A percentile compares a stretch with the other conserved stretches of the same genome.
Conservation (phyloP, 352 stramenopile species). For the Globisporangium nagaii region DNA sequence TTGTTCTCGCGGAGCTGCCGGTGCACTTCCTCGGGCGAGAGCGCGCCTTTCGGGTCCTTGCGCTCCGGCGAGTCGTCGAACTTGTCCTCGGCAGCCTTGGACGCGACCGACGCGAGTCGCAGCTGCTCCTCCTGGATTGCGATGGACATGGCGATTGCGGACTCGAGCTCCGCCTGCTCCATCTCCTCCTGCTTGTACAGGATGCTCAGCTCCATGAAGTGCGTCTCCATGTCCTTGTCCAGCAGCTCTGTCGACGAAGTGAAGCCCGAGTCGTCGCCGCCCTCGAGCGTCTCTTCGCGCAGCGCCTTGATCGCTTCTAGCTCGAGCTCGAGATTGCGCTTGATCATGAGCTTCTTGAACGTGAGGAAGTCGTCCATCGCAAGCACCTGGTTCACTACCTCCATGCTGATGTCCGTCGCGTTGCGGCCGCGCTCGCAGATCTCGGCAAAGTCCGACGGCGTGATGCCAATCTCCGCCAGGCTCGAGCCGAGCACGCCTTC, state of each 20-base stretch:
- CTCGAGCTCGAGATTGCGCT: slow-evolving; percentile 88
- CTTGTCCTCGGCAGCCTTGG: slow-evolving; percentile 66
- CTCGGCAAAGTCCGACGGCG: slow-evolving; percentile 74
- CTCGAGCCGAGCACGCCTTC: slow-evolving; percentile 75
- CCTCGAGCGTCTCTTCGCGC: slow-evolving; percentile 41
- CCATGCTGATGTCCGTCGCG: slow-evolving; percentile 51
- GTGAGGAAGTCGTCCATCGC: slow-evolving; percentile 89
- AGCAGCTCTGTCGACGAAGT: slow-evolving; percentile 5
- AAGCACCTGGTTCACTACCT: slow-evolving; percentile 85
- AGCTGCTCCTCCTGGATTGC: slow-evolving; percentile 68
- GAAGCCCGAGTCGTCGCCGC: slow-evolving; percentile 9
- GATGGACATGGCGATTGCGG: slow-evolving; percentile 71
- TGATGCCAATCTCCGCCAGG: slow-evolving; percentile 82
- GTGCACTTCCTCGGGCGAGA: slow-evolving; percentile 49
- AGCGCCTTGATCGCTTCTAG: slow-evolving; percentile 83
- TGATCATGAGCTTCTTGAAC: slow-evolving; percentile 92
- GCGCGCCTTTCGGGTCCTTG: slow-evolving; percentile 14
- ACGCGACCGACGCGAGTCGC: slow-evolving; percentile 39
- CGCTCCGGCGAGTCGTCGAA: slow-evolving; percentile 23
- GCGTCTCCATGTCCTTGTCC: slow-evolving; percentile 46
- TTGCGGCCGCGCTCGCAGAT: slow-evolving; percentile 71
- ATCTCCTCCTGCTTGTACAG: slow-evolving; percentile 86
- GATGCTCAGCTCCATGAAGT: slow-evolving; percentile 82
- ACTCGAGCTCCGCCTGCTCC: slow-evolving; percentile 76
- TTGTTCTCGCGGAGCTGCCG: slow-evolving; percentile 58